Percentiles rank a stretch among this genome's conserved stretches.
Conservation (phyloP, 306 rosid species). For the Pyrus bretschneideri region DNA sequence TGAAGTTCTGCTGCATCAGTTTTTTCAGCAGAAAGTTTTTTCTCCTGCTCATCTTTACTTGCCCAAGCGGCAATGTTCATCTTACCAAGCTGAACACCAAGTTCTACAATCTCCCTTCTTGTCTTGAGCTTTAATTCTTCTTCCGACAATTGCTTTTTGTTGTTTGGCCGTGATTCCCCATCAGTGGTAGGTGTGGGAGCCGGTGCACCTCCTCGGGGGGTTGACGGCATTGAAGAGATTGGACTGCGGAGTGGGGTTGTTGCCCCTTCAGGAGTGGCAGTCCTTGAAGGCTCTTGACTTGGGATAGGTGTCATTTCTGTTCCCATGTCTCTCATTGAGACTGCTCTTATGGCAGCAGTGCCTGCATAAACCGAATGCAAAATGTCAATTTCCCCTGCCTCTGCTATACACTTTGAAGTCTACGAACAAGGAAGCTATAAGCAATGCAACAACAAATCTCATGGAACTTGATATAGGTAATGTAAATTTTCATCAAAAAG, state of each 20-base stretch:
- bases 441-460: background rate
- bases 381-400: background rate
- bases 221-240: conserved; percentile 69
- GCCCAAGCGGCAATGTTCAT: conserved; percentile 93
- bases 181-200: conserved; percentile 53
- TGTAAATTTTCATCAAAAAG: background rate
- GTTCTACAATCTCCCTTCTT: conserved; percentile 85
- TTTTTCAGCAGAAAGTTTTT: conserved; percentile 24
- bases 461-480: no score
- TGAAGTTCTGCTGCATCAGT: conserved; percentile 32
- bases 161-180: conserved; percentile 29
- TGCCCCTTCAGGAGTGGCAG: conserved; percentile 82
- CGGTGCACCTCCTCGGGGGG: conserved; percentile 71
- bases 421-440: background rate
- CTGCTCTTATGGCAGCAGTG: conserved; percentile 65
- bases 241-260: conserved; percentile 82
- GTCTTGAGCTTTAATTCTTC: conserved; percentile 85
- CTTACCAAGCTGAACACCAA: conserved; percentile 92
- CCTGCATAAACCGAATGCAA: conserved; percentile 34
- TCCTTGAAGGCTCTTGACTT: conserved; percentile 90
- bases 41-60: conserved; percentile 65
- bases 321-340: conserved; percentile 98
- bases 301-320: conserved; percentile 94
- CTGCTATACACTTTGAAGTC: background rate
- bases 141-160: conserved; percentile 50